A percentile compares a stretch with the other conserved stretches of the same genome.
Evolutionary conservation across 495 filamentous ascomycete species (phyloP).

Genomic region (Talaromyces ruber): DNA sequence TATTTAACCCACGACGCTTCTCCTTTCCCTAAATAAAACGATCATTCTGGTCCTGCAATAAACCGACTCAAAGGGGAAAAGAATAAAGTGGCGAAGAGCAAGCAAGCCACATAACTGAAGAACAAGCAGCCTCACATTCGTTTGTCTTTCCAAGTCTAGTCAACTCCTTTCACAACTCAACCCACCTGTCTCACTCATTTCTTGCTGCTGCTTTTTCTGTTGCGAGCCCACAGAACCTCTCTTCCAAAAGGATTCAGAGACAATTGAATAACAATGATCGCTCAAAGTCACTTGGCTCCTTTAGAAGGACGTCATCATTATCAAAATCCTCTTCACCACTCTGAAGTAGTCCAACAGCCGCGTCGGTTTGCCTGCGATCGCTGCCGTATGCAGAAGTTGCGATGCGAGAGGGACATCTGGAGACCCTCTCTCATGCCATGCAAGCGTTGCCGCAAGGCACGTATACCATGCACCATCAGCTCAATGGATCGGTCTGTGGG

Average conservation of each 20-base stretch:
- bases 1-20: background rate
- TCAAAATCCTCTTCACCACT: background rate
- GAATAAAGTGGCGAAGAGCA: background rate
- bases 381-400: conserved; percentile 10
- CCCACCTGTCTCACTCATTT: background rate
- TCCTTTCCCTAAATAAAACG: background rate
- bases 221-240: background rate
- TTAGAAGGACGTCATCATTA: conserved; percentile 2
- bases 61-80: background rate
- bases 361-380: conserved; percentile 10
- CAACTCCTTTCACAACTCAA: background rate
- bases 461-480: conserved; percentile 7
- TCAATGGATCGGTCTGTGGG: conserved; percentile 3
- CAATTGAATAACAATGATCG: conserved; percentile 1
- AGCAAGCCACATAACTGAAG: background rate
- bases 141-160: background rate
- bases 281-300: background rate
- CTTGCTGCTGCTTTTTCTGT: background rate
- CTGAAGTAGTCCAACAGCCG: conserved; percentile 5
- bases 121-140: background rate
- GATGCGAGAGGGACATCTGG: conserved; percentile 9
- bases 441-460: conserved; percentile 7
- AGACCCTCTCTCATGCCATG: conserved; percentile 8
- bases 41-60: background rate
- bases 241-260: background rate